These are phyloP conservation scores for Fusarium sp. DNA, from an alignment of 2,329 filamentous ascomycete species.

Conservation along the genomic window DNA sequence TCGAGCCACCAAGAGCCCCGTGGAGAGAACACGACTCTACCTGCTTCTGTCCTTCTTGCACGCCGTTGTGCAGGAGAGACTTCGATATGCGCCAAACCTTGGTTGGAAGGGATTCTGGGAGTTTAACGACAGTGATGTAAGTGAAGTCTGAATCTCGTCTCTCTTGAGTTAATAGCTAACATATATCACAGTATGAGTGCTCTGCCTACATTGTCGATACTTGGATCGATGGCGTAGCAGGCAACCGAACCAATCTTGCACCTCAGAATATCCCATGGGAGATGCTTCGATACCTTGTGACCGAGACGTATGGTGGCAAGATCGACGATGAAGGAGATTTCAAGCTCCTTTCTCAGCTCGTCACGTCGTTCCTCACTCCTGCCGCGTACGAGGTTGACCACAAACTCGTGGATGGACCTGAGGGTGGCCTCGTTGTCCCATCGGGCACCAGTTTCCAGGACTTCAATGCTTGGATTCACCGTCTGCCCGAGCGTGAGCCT, in stretches of 20 bases:
- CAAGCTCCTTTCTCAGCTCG: conserved; percentile 76
- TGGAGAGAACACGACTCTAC: conserved; percentile 91
- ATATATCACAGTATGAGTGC: conserved; percentile 82
- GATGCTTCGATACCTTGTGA: conserved; percentile 89
- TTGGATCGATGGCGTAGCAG: conserved; percentile 87
- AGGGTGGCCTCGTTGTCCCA: conserved; percentile 78
- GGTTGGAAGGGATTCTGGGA: conserved; percentile 99
- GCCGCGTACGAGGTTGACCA: conserved; percentile 93
- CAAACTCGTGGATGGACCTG: conserved; percentile 79
- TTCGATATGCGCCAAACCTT: conserved; percentile 92
- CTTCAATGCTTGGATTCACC: conserved; percentile 92
- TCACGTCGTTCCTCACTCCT: conserved; percentile 83
- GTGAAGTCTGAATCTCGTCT: conserved; percentile 52
- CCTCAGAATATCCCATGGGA: conserved; percentile 97
- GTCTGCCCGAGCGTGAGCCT: conserved; percentile 92
- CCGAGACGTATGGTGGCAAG: conserved; percentile 97
- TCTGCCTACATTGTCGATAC: conserved; percentile 95
- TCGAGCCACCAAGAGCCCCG: conserved; percentile 82
- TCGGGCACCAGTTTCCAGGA: conserved; percentile 84
- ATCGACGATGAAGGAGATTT: conserved; percentile 94
- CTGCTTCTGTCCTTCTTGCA: conserved; percentile 94
- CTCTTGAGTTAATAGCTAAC: not conserved
- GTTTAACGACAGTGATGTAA: conserved; percentile 98
- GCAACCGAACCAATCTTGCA: conserved; percentile 90
- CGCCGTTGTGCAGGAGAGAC: conserved; percentile 92